Evolutionary conservation across 1,284 basidiomycete genomes (phyloP).

Genomic region (Gomphus sp.): DNA sequence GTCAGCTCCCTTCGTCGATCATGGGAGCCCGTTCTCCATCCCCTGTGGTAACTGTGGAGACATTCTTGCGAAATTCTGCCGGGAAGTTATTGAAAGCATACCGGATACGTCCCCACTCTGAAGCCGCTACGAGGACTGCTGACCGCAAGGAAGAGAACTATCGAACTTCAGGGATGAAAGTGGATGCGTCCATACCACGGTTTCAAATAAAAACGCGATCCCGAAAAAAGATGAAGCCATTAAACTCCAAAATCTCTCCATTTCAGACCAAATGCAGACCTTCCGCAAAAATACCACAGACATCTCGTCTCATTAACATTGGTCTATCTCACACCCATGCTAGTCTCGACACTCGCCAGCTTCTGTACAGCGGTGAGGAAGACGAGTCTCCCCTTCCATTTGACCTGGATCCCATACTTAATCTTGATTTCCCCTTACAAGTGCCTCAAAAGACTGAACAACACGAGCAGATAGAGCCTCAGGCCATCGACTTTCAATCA

Average conservation of each 20-base stretch:
- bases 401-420: background rate
- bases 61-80: slow-evolving; percentile 1
- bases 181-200: background rate
- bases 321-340: too few relatives aligned
- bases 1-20: background rate
- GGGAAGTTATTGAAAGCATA: background rate
- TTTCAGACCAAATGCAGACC: background rate
- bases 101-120: background rate
- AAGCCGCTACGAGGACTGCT: background rate
- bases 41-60: background rate
- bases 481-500: background rate
- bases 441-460: background rate
- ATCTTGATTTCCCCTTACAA: background rate
- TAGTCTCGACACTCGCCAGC: background rate
- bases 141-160: background rate
- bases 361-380: background rate
- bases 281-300: background rate
- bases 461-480: background rate
- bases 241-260: background rate
- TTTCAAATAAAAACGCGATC: background rate
- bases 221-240: background rate
- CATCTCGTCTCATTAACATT: background rate
- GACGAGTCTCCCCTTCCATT: background rate
- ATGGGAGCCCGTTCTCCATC: background rate
- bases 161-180: background rate